These are phyloP conservation scores for Xylariaceae sp. DNA, from an alignment of 2,329 filamentous ascomycete species.

Conservation along the genomic window DNA sequence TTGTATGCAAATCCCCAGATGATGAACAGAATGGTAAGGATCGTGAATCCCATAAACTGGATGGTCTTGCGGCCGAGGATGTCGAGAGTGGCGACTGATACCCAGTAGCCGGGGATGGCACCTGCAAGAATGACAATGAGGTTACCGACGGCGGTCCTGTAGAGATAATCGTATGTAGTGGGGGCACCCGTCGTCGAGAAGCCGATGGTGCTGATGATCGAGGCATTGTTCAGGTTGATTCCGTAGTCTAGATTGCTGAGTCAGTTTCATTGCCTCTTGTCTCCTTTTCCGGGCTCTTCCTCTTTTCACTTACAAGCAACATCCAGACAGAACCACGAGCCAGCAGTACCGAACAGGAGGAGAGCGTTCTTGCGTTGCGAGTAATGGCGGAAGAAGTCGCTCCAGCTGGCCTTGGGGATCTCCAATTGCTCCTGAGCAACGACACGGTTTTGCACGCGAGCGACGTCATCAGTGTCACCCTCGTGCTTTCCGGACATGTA, in stretches of 20 bases:
- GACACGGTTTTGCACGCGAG: conserved; percentile 55
- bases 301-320: conserved; percentile 48
- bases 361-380: conserved; percentile 66
- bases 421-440: conserved; percentile 52
- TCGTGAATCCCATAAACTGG: conserved; percentile 60
- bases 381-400: conserved; percentile 70
- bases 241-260: conserved; percentile 47
- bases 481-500: conserved; percentile 65
- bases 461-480: conserved; percentile 62
- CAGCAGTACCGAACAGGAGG: conserved; percentile 72
- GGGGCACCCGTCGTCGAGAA: conserved; percentile 52
- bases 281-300: too few species aligned
- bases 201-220: conserved; percentile 68
- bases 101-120: conserved; percentile 79
- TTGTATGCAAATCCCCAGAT: conserved; percentile 61
- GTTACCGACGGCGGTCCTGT: conserved; percentile 74
- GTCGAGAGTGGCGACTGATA: conserved; percentile 70
- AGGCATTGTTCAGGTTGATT: conserved; percentile 71
- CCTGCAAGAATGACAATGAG: conserved; percentile 74
- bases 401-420: conserved; percentile 66
- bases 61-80: conserved; percentile 74
- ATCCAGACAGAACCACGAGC: conserved; percentile 70
- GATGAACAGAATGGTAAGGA: conserved; percentile 55
- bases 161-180: conserved; percentile 65
- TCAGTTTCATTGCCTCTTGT: too few species aligned